These are phyloP conservation scores for Clarireedia sp. DNA, from an alignment of 2,329 filamentous ascomycete species.

Conservation along the genomic window DNA sequence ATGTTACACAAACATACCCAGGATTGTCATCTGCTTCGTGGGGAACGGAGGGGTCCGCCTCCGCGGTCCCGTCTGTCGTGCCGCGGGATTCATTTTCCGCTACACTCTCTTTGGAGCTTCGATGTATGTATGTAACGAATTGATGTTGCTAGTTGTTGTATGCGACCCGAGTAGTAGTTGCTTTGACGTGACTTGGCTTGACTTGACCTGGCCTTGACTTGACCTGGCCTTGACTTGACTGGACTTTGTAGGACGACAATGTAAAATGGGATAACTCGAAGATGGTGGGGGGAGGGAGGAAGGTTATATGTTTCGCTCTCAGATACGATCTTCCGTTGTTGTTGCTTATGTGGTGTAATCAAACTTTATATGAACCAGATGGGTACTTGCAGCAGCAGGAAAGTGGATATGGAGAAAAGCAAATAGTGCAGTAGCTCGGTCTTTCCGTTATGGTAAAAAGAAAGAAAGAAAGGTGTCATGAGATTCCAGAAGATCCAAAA, in stretches of 20 bases:
- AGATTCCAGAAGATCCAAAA: not conserved
- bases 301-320: constrained; percentile 6
- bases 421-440: not conserved
- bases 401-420: constrained; percentile 1
- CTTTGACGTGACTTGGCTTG: not conserved
- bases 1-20: constrained; percentile 35
- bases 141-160: constrained; percentile 3
- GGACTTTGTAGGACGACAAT: not conserved
- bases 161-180: not conserved
- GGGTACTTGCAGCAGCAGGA: not conserved
- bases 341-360: constrained; percentile 7
- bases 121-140: not conserved
- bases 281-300: not conserved
- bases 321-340: not conserved
- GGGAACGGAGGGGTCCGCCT: constrained; percentile 33
- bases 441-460: constrained; percentile 2
- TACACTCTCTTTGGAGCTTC: constrained; percentile 9
- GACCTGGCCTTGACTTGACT: not conserved
- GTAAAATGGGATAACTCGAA: not conserved
- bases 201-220: too few species aligned
- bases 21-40: constrained; percentile 42
- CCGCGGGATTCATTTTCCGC: constrained; percentile 18
- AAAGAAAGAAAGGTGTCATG: constrained; percentile 1
- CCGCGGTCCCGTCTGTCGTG: constrained; percentile 25
- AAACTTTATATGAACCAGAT: constrained; percentile 8